Percentiles rank a stretch among this genome's conserved stretches.
Evolutionary conservation across 1,284 basidiomycete genomes (phyloP).

Genomic region (Chalciporus sp.): DNA sequence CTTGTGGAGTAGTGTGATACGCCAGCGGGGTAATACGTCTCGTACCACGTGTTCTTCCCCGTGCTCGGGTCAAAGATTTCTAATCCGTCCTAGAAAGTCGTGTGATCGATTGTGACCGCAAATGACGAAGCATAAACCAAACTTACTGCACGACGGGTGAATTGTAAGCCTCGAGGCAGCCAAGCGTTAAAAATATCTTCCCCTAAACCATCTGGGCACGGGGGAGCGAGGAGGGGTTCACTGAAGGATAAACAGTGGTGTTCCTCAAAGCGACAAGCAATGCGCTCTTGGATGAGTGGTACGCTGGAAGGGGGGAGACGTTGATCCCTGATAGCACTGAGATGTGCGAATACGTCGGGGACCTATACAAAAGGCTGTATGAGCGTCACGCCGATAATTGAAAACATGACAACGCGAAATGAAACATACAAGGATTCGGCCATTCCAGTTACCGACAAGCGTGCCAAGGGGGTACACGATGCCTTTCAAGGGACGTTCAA

Average conservation of each 20-base stretch:
- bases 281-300: constrained; percentile 36
- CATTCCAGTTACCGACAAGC: constrained; percentile 44
- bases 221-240: constrained; percentile 39
- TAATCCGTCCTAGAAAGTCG: constrained; percentile 39
- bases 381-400: constrained; percentile 8
- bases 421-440: constrained; percentile 40
- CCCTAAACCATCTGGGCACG: constrained; percentile 35
- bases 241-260: constrained; percentile 46
- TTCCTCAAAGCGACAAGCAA: constrained; percentile 46
- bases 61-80: constrained; percentile 42
- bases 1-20: constrained; percentile 36
- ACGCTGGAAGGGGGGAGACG: constrained; percentile 23
- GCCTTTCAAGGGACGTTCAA: constrained; percentile 40
- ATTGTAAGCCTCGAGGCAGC: constrained; percentile 40
- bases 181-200: constrained; percentile 49
- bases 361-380: constrained; percentile 25
- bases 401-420: constrained; percentile 25
- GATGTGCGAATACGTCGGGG: constrained; percentile 25
- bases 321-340: constrained; percentile 27
- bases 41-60: constrained; percentile 41
- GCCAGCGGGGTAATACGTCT: constrained; percentile 42
- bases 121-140: background rate
- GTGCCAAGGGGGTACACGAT: constrained; percentile 44
- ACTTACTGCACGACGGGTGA: constrained; percentile 39
- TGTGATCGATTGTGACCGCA: constrained; percentile 13